phyloP scores from a whole-genome alignment of 2,329 filamentous ascomycete genomes.

The Annulohypoxylon truncatum region DNA sequence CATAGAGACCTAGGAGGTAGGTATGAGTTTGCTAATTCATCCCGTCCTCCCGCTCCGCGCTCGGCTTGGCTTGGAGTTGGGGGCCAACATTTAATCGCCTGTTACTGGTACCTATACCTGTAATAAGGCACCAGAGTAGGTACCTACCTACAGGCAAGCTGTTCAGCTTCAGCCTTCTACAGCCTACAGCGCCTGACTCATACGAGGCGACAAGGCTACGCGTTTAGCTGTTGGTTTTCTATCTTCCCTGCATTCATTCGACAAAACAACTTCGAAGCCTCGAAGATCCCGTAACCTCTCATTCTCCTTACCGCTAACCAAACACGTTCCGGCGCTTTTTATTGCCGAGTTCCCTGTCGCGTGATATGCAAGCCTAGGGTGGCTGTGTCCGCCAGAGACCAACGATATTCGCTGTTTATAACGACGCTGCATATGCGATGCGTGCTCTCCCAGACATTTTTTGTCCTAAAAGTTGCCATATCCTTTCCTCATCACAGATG shows the following conservation, averaged over 20 bases:
- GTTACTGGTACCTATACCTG: neutral
- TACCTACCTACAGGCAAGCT: constrained; percentile 1
- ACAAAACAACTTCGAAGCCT: neutral
- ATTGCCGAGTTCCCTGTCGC: constrained; percentile 38
- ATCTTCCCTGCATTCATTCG: constrained; percentile 9
- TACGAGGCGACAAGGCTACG: constrained; percentile 37
- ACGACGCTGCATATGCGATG: constrained; percentile 40
- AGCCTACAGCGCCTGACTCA: constrained; percentile 14
- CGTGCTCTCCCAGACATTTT: constrained; percentile 35
- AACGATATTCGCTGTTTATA: constrained; percentile 34
- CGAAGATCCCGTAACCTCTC: neutral
- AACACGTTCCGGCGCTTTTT: constrained; percentile 30
- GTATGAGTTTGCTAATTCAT: constrained; percentile 26
- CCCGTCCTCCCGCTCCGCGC: constrained; percentile 36
- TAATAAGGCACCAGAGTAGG: no score
- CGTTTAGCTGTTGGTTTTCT: constrained; percentile 19
- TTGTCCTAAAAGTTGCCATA: constrained; percentile 24
- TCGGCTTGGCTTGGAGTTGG: constrained; percentile 31
- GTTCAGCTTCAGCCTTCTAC: constrained; percentile 20
- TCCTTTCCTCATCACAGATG: constrained; percentile 32
- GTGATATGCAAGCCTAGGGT: constrained; percentile 40
- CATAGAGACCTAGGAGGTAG: constrained; percentile 1
- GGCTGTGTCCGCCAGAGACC: constrained; percentile 34
- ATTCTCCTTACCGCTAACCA: constrained; percentile 23
- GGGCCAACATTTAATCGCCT: constrained; percentile 21